Evolutionary conservation across 2,329 filamentous ascomycete species (phyloP).

Genomic region (Hypoxylon sp.): DNA sequence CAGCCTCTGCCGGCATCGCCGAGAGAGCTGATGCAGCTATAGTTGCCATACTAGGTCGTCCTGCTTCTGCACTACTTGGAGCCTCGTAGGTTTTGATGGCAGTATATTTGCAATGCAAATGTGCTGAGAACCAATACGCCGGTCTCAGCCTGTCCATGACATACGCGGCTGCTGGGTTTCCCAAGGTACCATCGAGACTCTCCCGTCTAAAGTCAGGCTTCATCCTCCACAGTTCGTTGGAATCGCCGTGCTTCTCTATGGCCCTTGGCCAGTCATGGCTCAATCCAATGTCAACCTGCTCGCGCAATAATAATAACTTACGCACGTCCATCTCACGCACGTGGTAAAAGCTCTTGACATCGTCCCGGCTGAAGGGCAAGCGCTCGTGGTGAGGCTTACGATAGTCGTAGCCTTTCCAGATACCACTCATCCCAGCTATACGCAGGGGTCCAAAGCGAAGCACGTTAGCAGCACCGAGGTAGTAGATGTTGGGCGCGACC

Average conservation of each 20-base stretch:
- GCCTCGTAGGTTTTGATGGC: constrained; percentile 73
- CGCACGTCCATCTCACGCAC: constrained; percentile 91
- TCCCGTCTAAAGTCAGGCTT: constrained; percentile 85
- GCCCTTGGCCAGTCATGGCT: constrained; percentile 96
- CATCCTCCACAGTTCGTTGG: constrained; percentile 74
- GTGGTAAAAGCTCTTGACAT: constrained; percentile 89
- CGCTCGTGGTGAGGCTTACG: constrained; percentile 86
- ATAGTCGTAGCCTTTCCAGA: constrained; percentile 95
- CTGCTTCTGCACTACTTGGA: constrained; percentile 48
- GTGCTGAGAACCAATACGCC: constrained; percentile 91
- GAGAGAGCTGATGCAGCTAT: background rate
- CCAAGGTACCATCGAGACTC: constrained; percentile 80
- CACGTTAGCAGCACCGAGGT: constrained; percentile 93
- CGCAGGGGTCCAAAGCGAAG: constrained; percentile 85
- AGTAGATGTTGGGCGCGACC: constrained; percentile 98
- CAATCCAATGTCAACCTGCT: constrained; percentile 90
- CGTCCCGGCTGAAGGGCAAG: constrained; percentile 83
- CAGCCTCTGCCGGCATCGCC: constrained; percentile 60
- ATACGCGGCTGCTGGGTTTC: constrained; percentile 83
- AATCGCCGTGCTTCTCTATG: constrained; percentile 84
- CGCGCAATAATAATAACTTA: constrained; percentile 86
- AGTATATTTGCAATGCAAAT: constrained; percentile 90
- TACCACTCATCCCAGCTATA: constrained; percentile 91
- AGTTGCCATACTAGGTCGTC: background rate
- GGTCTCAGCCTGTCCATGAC: constrained; percentile 87